phyloP scores from a whole-genome alignment of 2,329 filamentous ascomycete species.

The Diaporthe sp. region DNA sequence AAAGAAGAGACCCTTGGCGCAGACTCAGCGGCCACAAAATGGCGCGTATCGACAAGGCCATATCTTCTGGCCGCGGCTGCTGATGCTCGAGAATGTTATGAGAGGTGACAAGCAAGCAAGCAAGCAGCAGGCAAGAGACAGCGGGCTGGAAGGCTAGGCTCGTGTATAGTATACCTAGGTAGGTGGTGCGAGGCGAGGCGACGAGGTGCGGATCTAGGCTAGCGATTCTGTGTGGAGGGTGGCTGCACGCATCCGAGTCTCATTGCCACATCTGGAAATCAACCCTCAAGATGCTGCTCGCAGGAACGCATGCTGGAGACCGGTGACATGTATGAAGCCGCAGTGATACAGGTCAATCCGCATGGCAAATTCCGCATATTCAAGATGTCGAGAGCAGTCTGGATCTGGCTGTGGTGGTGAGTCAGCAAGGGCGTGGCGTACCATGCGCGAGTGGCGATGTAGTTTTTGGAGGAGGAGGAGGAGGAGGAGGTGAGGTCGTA shows the following conservation, averaged over 20 bases:
- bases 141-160: not conserved
- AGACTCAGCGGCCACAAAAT: not conserved
- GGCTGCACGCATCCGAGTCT: not conserved
- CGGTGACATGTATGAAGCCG: conserved; percentile 13
- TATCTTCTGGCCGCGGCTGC: not conserved
- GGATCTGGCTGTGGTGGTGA: conserved; percentile 1
- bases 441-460: not conserved
- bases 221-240: not conserved
- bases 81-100: not conserved
- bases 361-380: not conserved
- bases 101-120: not conserved
- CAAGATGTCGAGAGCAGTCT: not conserved
- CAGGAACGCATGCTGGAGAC: conserved; percentile 3
- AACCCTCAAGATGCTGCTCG: not conserved
- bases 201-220: not conserved
- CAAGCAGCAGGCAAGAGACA: not conserved
- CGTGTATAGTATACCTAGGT: not conserved
- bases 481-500: not conserved
- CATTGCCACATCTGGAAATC: conserved; percentile 9
- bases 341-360: not conserved
- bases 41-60: conserved; percentile 21
- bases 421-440: conserved; percentile 18
- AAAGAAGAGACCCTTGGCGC: not conserved
- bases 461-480: not conserved
- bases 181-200: not conserved